These are phyloP conservation scores for Leucogyrophana mollusca DNA, from an alignment of 768 basidiomycete species.

Conservation along the genomic window DNA sequence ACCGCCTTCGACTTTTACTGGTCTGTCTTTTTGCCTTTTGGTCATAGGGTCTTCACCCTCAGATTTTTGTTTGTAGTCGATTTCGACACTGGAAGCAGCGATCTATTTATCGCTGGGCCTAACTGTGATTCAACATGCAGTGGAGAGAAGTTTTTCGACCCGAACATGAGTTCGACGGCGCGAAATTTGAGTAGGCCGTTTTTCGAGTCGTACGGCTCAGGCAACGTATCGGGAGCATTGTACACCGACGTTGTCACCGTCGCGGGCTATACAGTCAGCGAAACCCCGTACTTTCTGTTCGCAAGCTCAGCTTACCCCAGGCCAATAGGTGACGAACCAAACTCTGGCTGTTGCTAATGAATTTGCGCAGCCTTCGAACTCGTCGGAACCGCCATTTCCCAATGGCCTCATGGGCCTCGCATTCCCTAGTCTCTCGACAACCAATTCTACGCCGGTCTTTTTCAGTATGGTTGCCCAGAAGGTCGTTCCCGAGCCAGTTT, in stretches of 20 bases:
- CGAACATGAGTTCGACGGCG: conserved; percentile 7
- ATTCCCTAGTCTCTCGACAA: conserved; percentile 24
- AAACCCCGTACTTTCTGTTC: conserved; percentile 4
- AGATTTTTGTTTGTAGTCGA: conserved; percentile 8
- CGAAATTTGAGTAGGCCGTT: conserved; percentile 24
- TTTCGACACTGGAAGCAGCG: conserved; percentile 29
- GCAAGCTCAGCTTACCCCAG: too few species aligned
- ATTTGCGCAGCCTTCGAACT: conserved; percentile 9
- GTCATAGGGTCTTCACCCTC: too few species aligned
- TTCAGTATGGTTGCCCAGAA: conserved; percentile 20
- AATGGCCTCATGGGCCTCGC: conserved; percentile 28
- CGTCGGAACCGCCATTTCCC: background rate
- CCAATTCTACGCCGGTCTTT: conserved; percentile 24
- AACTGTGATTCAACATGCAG: conserved; percentile 18
- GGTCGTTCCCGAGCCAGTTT: conserved; percentile 18
- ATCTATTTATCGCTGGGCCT: conserved; percentile 10
- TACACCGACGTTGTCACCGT: conserved; percentile 35
- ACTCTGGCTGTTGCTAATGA: conserved; percentile 17
- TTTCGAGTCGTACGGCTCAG: conserved; percentile 32
- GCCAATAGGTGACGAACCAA: conserved; percentile 9
- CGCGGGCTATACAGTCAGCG: conserved; percentile 18
- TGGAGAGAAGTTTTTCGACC: conserved; percentile 26
- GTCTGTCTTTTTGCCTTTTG: background rate
- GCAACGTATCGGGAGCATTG: conserved; percentile 33
- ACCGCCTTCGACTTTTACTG: conserved; percentile 5